Evolutionary conservation across 2,329 filamentous ascomycete species (phyloP), one percentile per base, ranked within the genome.

Genomic region (Cercospora citrullina): DNA sequence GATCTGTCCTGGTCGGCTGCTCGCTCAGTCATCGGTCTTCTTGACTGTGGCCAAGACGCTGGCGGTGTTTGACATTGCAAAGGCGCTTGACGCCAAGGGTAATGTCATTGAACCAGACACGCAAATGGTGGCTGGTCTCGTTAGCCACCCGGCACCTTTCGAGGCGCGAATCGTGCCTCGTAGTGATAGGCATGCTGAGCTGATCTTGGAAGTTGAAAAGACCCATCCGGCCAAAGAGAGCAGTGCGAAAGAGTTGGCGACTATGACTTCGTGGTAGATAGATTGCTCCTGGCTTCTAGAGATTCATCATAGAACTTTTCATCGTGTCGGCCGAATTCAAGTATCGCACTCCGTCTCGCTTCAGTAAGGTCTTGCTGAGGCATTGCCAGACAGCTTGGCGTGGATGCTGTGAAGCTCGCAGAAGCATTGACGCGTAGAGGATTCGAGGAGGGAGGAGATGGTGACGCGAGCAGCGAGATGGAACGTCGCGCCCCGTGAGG

Each of bases 1-100:
- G 2, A 66, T 70, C 14, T 73, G 72, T 62, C 71, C 72, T 21
- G 72, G 72, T 10, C 60, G 64, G 10, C 57, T 71, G 5, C 63
- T 72, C 16, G 70, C 70, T 14, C 64, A 69, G 16, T 53, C 63
- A n/a, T 66, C 69, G n/a, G 21, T 72, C 6, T 72, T 68, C 39
- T 14, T 72, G 30, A 67, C 68, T 2, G 65, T 70, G n/a, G 60
- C 65, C n/a, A 63, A 59, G 21, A 53, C 64, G 8, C 33, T 72
- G 28, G 66, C 70, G 1, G 65, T 63, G 3, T 69, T 70, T 31
- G 48, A 70, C 14, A 69, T 72, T 12, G n/a, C 51, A 1, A 70
- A 70, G 58, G 53, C 65, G 7, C 18, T 66, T 9, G 65, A 71
- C 21, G 48, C 23, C 4, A 31, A 64, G 18, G 71, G 70, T 4